These are phyloP conservation scores for Emericellopsis atlantica DNA, from an alignment of 2,329 filamentous ascomycete species.

Conservation along the genomic window DNA sequence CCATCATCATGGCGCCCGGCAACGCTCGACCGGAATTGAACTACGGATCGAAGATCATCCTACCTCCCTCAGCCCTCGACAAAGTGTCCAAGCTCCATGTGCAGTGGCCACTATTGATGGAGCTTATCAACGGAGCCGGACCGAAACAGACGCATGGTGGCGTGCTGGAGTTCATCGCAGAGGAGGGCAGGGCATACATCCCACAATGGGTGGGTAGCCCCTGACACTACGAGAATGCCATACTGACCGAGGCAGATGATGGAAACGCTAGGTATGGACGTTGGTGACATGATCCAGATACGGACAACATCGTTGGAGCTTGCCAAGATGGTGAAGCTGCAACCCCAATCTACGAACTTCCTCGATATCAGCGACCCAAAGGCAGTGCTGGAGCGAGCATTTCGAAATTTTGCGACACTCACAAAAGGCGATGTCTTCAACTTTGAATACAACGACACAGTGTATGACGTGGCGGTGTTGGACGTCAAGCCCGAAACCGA, in stretches of 20 bases:
- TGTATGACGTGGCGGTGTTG: conserved; percentile 85
- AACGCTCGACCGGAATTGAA: conserved; percentile 82
- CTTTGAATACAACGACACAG: conserved; percentile 90
- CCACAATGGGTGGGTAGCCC: conserved; percentile 68
- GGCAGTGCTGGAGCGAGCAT: conserved; percentile 91
- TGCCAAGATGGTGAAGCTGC: conserved; percentile 88
- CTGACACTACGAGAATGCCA: not conserved
- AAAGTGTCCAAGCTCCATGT: conserved; percentile 94
- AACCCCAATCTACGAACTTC: conserved; percentile 86
- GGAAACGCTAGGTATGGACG: conserved; percentile 78
- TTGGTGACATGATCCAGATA: conserved; percentile 88
- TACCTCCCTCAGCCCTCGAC: conserved; percentile 91
- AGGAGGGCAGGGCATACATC: conserved; percentile 92
- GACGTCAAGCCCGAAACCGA: conserved; percentile 81
- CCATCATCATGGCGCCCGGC: conserved; percentile 85
- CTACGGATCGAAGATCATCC: conserved; percentile 93
- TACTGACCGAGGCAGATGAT: conserved; percentile 56
- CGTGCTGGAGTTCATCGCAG: conserved; percentile 93
- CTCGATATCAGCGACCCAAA: conserved; percentile 96
- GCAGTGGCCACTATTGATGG: conserved; percentile 93
- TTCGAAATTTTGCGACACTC: conserved; percentile 88
- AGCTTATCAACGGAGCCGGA: conserved; percentile 80
- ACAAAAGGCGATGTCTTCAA: conserved; percentile 92
- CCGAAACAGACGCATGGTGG: conserved; percentile 79
- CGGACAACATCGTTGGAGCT: conserved; percentile 88